These are phyloP conservation scores for Nannochloropsis gaditana DNA, from an alignment of 108 stramenopile genomes.

Conservation along the genomic window DNA sequence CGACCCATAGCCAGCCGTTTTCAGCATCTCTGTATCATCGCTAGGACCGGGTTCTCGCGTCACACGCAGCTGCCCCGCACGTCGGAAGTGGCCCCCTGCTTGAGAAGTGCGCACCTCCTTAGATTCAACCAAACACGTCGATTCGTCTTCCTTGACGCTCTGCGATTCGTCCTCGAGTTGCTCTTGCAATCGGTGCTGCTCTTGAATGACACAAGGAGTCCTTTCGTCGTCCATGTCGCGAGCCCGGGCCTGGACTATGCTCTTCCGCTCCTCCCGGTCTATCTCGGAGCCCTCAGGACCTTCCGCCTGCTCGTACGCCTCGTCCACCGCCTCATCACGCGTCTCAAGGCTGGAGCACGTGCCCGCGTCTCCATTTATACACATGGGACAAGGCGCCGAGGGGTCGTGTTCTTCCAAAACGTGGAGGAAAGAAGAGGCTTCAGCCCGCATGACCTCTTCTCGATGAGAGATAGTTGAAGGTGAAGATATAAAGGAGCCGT, in stretches of 20 bases:
- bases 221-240: neutral
- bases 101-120: neutral
- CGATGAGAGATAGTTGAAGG: neutral
- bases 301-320: neutral
- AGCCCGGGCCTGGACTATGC: neutral
- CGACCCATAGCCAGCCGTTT: neutral
- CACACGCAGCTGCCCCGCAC: neutral
- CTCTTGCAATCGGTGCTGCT: constrained; percentile 8
- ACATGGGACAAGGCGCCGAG: neutral
- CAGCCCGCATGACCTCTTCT: neutral
- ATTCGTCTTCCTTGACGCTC: neutral
- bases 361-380: neutral
- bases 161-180: neutral
- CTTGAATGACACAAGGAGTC: neutral
- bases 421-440: neutral
- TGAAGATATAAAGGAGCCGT: neutral
- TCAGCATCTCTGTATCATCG: neutral
- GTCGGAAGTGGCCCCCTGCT: neutral
- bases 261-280: neutral
- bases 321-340: neutral
- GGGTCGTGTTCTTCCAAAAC: neutral
- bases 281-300: neutral
- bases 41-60: neutral
- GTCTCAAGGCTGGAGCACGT: neutral
- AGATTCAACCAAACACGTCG: neutral